Conservation (phyloP, 768 basidiomycete species). For the Rhizopogon vesiculosus region DNA sequence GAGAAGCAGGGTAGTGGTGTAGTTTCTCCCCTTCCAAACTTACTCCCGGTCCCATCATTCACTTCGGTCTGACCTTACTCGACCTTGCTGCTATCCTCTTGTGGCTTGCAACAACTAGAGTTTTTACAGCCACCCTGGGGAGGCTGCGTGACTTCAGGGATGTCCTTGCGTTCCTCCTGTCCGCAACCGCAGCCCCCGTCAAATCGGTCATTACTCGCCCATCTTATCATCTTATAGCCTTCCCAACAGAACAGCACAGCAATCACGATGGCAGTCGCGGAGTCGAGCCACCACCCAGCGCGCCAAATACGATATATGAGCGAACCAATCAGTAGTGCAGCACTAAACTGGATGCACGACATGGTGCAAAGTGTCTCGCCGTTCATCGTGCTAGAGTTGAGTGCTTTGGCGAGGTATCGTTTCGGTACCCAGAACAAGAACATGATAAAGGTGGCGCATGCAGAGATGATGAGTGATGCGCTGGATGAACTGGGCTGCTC, state of each 20-base stretch:
- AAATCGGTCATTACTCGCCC: conserved; percentile 31
- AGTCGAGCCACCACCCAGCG: conserved; percentile 47
- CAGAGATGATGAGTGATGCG: conserved; percentile 39
- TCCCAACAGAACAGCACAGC: conserved; percentile 41
- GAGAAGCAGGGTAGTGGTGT: no score
- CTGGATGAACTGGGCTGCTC: conserved; percentile 34
- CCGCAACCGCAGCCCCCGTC: conserved; percentile 33
- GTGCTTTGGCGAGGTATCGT: conserved; percentile 37
- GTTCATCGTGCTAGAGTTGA: conserved; percentile 40
- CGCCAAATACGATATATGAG: conserved; percentile 35
- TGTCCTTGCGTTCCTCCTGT: neutral
- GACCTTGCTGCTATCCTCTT: neutral
- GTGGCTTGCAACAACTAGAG: neutral
- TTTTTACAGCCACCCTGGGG: neutral
- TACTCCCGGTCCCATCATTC: no score
- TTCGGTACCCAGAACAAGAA: conserved; percentile 40
- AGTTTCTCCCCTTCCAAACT: no score
- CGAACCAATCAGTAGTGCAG: conserved; percentile 37
- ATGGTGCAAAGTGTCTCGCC: conserved; percentile 42
- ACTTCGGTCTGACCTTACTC: neutral
- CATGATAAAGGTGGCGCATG: conserved; percentile 34
- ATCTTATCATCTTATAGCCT: conserved; percentile 37
- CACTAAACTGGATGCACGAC: conserved; percentile 38
- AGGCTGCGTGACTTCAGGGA: neutral
- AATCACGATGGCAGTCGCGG: conserved; percentile 37